phyloP scores from a whole-genome alignment of 1,284 basidiomycete genomes.

The Ganoderma leucocontextum region DNA sequence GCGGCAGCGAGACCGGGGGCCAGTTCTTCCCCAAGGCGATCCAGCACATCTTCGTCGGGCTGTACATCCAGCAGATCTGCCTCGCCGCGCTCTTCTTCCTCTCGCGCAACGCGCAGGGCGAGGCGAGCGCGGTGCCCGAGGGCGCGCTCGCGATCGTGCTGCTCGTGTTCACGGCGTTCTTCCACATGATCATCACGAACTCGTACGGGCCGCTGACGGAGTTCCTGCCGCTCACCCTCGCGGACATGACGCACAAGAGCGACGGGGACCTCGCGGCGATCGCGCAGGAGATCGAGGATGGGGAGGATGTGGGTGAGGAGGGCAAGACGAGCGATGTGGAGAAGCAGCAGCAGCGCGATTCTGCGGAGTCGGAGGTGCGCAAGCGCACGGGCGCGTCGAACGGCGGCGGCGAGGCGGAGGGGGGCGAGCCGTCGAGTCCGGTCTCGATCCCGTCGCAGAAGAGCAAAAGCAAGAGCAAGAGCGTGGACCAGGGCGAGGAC shows the following conservation, averaged over 20 bases:
- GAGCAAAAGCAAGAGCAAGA: not conserved
- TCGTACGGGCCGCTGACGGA: constrained; percentile 73
- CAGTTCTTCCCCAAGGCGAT: constrained; percentile 96
- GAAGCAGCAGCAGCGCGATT: constrained; percentile 12
- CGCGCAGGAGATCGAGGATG: constrained; percentile 34
- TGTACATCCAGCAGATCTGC: constrained; percentile 89
- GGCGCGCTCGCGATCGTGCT: constrained; percentile 87
- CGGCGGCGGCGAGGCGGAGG: not conserved
- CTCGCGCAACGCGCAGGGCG: constrained; percentile 58
- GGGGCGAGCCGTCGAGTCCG: not conserved
- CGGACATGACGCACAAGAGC: constrained; percentile 66
- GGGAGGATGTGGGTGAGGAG: constrained; percentile 11
- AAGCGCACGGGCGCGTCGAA: constrained; percentile 15
- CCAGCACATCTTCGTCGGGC: constrained; percentile 91
- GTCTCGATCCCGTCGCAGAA: not conserved
- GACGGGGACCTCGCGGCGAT: constrained; percentile 34
- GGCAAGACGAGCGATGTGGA: constrained; percentile 7
- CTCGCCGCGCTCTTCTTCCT: constrained; percentile 91
- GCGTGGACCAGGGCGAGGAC: not conserved
- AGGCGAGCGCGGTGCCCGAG: constrained; percentile 71
- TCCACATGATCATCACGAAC: constrained; percentile 71
- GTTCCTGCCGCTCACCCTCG: constrained; percentile 80
- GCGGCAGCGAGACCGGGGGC: constrained; percentile 87
- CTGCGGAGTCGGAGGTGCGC: constrained; percentile 6
- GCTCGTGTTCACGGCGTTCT: constrained; percentile 81